Evolutionary conservation across 2,329 filamentous ascomycete species (phyloP), one percentile per base, ranked within the genome.

Genomic region (Verruconis gallopava): DNA sequence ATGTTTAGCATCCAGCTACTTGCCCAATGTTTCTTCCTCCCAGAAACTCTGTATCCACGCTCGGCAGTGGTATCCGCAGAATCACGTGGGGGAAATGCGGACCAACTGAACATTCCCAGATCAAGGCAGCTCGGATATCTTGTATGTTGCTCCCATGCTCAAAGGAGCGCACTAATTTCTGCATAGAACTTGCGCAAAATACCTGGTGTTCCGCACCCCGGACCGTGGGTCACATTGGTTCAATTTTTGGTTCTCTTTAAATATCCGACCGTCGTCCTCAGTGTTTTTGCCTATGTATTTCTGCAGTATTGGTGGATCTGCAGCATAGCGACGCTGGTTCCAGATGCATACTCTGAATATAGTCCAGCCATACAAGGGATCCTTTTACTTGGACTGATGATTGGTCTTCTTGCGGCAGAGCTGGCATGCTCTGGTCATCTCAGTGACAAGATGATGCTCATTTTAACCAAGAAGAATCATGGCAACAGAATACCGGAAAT

Each of bases 261-360:
- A 43, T 68, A 64, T 47, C 58, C 61, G 2, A 62, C 61, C 3
- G 61, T 75, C 1, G 56, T 61, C 0, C 54, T 73, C 5, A 53
- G 64, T 2, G 59, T 73, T 3, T 46, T 67, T 5, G 60, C 62
- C 5, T 76, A 71, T 53, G 67, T 62, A 47, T 74, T 72, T 47
- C 52, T 60, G 2, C 72, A 69, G 65, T 75, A 75, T 50, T 75
- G 70, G 69, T 75, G 71, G 70, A 58, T 72, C 4, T 47, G 72
- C 9, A 66, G 65, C 0, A 61, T 73, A 15, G 67, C 73, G 42
- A 72, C 70, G 2, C 63, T 71, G 57, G 56, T 71, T 3, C 71
- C 71, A 0, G 60, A 64, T 2, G 72, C 71, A 18, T 75, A 75
- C 45, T 51, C 51, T n/a, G 48, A 56, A n/a, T 67, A 69, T 45